Base-by-base conservation (phyloP, 768 basidiomycete species). In the Aureoboletus auriporus region DNA sequence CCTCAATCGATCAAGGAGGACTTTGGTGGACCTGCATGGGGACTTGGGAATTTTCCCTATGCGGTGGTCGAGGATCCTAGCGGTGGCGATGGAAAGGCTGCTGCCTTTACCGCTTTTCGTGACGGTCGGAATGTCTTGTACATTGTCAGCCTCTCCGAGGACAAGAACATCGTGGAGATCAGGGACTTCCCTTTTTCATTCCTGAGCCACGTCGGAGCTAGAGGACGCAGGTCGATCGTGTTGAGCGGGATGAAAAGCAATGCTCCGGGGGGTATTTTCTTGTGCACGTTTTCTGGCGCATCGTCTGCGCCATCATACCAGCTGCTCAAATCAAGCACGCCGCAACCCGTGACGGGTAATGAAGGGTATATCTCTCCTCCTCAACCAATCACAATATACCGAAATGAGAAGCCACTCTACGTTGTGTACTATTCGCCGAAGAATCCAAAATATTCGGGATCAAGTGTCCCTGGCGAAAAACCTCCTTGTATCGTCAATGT, bases 401-500 rank as follows among this genome's bases (percentile, higher is more conserved):
- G 66, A 14, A 62, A 62, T 12, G 61, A 58, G 27, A 64, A 70
- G 27, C 70, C 75, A 1, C 58, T 88, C 12, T 75, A 89, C 59
- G 78, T 80, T 16, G 70, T 88, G 23, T 86, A 76, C 58, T 86
- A 85, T 55, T 71, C 79, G 0, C 89, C 89, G 0, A 74, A 69
- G 42, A 89, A 89, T 57, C 82, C 84, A 0, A 60, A 69, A 0
- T 89, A 82, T 53, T 57, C 64, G 1, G 82, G 76, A 0, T 68
- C 74, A 4, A 76, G 64, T 37, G 63, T 66, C 12, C 54, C 63
- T 0, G 75, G 71, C 4, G 83, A 86, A 63, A 74, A 71, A 42
- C 89, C 89, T 1, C 89, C 89, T 8, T 81, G 79, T 47, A 71
- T 89, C 8, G 68, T 88, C 11, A 56, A 72, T 31, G 75, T 76